Conservation (phyloP, 2,329 filamentous ascomycete genomes). For the Trichoderma afroharzianum region DNA sequence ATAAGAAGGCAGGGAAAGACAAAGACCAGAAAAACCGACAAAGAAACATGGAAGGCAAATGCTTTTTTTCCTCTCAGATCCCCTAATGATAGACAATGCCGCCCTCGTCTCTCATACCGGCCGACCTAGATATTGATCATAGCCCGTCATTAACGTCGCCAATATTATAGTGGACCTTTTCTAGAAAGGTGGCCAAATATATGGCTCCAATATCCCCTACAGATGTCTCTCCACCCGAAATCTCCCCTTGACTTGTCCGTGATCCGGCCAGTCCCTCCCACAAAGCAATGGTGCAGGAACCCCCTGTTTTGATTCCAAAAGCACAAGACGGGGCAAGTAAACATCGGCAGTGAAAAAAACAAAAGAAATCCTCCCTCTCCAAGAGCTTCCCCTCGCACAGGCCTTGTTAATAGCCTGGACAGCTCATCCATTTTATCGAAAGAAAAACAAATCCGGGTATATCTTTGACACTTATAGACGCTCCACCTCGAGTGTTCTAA, state of each 20-base stretch:
- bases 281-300: constrained; percentile 16
- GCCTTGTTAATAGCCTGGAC: constrained; percentile 10
- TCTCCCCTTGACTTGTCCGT: constrained; percentile 14
- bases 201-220: constrained; percentile 1
- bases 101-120: constrained; percentile 2
- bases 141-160: constrained; percentile 19
- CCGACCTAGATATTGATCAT: constrained; percentile 16
- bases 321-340: constrained; percentile 17
- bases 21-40: constrained; percentile 9
- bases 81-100: constrained; percentile 16
- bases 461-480: constrained; percentile 19
- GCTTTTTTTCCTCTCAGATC: constrained; percentile 9
- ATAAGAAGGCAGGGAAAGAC: constrained; percentile 2
- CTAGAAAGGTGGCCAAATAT: constrained; percentile 17
- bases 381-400: constrained; percentile 10
- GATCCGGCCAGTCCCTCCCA: constrained; percentile 16
- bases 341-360: constrained; percentile 15
- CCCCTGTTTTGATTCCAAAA: constrained; percentile 6
- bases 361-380: constrained; percentile 12
- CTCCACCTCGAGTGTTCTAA: constrained; percentile 12
- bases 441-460: constrained; percentile 23
- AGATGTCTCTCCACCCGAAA: constrained; percentile 10
- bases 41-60: constrained; percentile 15
- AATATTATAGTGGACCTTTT: constrained; percentile 18
- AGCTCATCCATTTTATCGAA: constrained; percentile 20